phyloP scores from a whole-genome alignment of 2,329 filamentous ascomycete species.

The Coniochaeta prunicola region DNA sequence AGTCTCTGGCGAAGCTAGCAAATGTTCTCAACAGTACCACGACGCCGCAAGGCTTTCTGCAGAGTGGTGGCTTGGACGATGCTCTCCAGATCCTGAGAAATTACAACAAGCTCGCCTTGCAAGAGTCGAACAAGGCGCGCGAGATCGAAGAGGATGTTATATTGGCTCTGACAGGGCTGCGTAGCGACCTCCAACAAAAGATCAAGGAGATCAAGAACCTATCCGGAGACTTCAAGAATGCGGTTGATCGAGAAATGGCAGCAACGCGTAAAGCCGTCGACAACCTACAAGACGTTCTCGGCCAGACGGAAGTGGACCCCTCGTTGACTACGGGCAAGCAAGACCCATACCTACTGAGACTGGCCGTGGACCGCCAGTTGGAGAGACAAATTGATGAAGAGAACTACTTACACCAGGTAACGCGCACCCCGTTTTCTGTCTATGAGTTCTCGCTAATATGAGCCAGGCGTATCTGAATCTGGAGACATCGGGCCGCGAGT shows the following conservation, averaged over 20 bases:
- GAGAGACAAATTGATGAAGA: conserved; percentile 94
- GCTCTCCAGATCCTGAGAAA: conserved; percentile 72
- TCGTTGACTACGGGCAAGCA: conserved; percentile 73
- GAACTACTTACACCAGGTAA: conserved; percentile 87
- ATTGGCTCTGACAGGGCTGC: conserved; percentile 72
- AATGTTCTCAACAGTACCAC: conserved; percentile 77
- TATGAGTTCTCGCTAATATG: conserved; percentile 8
- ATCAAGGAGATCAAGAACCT: conserved; percentile 97
- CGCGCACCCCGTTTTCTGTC: background rate
- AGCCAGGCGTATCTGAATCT: conserved; percentile 83
- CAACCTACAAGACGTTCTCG: conserved; percentile 73
- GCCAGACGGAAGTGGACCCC: conserved; percentile 71
- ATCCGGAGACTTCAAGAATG: conserved; percentile 93
- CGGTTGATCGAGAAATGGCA: conserved; percentile 92
- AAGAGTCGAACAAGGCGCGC: conserved; percentile 78
- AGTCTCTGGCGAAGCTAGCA: conserved; percentile 73
- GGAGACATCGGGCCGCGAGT: conserved; percentile 86
- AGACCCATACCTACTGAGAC: conserved; percentile 81
- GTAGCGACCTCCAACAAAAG: conserved; percentile 87
- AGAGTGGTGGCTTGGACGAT: conserved; percentile 79
- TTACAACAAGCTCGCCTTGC: conserved; percentile 74
- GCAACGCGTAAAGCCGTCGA: conserved; percentile 71
- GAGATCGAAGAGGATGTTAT: conserved; percentile 93
- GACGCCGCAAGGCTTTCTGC: conserved; percentile 68
- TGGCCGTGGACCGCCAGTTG: conserved; percentile 82